Evolutionary conservation across 2,329 filamentous ascomycete species (phyloP).

Genomic region (Cercospora sp.): DNA sequence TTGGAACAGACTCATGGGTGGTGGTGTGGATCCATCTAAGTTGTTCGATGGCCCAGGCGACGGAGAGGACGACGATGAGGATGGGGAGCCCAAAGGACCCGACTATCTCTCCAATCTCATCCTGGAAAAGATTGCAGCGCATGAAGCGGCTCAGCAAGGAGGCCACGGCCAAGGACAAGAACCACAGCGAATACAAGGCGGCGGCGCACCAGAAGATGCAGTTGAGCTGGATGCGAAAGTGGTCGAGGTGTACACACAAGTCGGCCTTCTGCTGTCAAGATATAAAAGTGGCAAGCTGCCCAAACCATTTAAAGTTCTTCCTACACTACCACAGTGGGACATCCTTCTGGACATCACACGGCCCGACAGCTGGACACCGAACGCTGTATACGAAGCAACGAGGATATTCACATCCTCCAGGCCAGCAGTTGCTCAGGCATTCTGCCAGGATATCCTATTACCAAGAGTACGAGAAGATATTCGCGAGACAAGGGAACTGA

Average conservation of each 20-base stretch:
- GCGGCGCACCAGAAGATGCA: conserved; percentile 70
- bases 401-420: conserved; percentile 88
- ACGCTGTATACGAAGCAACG: conserved; percentile 84
- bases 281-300: conserved; percentile 97
- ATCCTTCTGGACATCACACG: conserved; percentile 82
- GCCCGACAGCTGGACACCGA: conserved; percentile 75
- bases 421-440: conserved; percentile 76
- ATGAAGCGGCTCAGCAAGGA: conserved; percentile 68
- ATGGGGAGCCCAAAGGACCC: conserved; percentile 40
- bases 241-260: conserved; percentile 90
- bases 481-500: conserved; percentile 88
- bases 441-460: conserved; percentile 82
- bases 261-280: conserved; percentile 82
- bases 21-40: conserved; percentile 67
- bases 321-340: conserved; percentile 89
- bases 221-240: conserved; percentile 88
- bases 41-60: conserved; percentile 65
- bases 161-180: conserved; percentile 56
- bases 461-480: conserved; percentile 93
- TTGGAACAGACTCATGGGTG: conserved; percentile 82
- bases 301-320: conserved; percentile 96
- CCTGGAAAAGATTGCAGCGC: conserved; percentile 86
- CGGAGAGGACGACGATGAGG: conserved; percentile 43
- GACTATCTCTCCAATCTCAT: conserved; percentile 88
- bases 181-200: conserved; percentile 57